A percentile compares a stretch with the other conserved stretches of the same genome.
These are phyloP conservation scores for Tolypocladium album DNA, from an alignment of 2,329 filamentous ascomycete genomes.

Conservation along the genomic window DNA sequence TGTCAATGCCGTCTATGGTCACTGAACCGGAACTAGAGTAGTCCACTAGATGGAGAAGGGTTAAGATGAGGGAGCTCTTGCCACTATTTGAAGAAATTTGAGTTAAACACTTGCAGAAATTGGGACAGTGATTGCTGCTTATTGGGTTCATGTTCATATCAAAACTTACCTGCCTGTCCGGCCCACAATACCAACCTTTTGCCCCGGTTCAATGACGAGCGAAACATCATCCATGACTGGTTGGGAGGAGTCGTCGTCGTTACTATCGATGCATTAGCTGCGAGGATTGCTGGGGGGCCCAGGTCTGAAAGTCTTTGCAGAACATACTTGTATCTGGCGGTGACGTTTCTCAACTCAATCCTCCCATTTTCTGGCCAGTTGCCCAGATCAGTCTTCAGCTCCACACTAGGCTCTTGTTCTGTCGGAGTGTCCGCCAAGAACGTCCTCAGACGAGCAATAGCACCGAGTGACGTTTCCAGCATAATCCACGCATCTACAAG, in stretches of 20 bases:
- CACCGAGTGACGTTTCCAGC: slow-evolving; percentile 5
- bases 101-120: not conserved
- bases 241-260: slow-evolving; percentile 8
- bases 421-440: slow-evolving; percentile 10
- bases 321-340: slow-evolving; percentile 14
- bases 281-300: not conserved
- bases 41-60: slow-evolving; percentile 28
- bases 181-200: slow-evolving; percentile 18
- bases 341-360: slow-evolving; percentile 13
- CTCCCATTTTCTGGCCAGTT: slow-evolving; percentile 15
- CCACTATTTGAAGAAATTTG: slow-evolving; percentile 14
- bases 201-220: slow-evolving; percentile 7
- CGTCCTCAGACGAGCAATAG: slow-evolving; percentile 4
- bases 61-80: slow-evolving; percentile 29
- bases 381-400: not conserved
- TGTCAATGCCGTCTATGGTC: slow-evolving; percentile 27
- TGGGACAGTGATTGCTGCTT: not conserved
- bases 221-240: slow-evolving; percentile 5
- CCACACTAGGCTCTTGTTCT: not conserved
- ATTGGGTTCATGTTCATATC: not conserved
- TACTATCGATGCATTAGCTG: not conserved
- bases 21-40: slow-evolving; percentile 8
- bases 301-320: not conserved
- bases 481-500: slow-evolving; percentile 2
- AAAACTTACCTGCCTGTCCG: slow-evolving; percentile 12